Evolutionary conservation across 129 eudicot species (phyloP).

Genomic region (Scalesia atractyloides): DNA sequence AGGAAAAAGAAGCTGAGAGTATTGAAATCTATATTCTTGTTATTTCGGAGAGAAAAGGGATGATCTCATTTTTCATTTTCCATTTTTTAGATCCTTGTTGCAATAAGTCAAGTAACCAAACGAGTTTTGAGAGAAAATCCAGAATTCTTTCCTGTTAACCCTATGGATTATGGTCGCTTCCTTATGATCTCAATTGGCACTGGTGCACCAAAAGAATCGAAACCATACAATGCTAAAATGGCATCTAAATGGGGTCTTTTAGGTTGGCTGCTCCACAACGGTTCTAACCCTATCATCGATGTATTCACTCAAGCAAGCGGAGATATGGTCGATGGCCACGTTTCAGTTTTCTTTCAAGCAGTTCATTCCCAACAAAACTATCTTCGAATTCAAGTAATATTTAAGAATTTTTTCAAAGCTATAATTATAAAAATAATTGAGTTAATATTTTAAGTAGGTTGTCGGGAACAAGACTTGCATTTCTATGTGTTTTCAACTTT

Average conservation of each 20-base stretch:
- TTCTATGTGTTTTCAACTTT: too few relatives aligned
- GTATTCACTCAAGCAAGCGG: constrained; percentile 51
- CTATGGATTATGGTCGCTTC: constrained; percentile 46
- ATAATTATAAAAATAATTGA: not conserved
- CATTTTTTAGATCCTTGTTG: constrained; percentile 44
- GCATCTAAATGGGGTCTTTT: constrained; percentile 63
- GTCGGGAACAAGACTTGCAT: too few relatives aligned
- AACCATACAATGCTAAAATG: constrained; percentile 38
- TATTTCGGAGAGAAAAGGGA: too few relatives aligned
- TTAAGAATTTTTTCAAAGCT: not conserved
- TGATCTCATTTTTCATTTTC: not conserved
- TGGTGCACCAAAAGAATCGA: constrained; percentile 40
- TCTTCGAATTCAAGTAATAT: constrained; percentile 51
- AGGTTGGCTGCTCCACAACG: constrained; percentile 44
- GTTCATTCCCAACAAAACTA: constrained; percentile 46
- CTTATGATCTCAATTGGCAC: constrained; percentile 56
- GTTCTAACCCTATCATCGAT: constrained; percentile 48
- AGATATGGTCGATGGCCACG: constrained; percentile 53
- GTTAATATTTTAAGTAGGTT: not conserved
- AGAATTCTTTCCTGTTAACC: constrained; percentile 51
- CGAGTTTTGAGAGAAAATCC: constrained; percentile 30
- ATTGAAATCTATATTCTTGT: too few relatives aligned
- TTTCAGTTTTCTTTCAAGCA: constrained; percentile 46
- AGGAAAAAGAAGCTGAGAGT: not conserved
- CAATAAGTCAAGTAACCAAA: constrained; percentile 58